Conservation (phyloP, 305 asterid species). For the Fraxinus floribunda region DNA sequence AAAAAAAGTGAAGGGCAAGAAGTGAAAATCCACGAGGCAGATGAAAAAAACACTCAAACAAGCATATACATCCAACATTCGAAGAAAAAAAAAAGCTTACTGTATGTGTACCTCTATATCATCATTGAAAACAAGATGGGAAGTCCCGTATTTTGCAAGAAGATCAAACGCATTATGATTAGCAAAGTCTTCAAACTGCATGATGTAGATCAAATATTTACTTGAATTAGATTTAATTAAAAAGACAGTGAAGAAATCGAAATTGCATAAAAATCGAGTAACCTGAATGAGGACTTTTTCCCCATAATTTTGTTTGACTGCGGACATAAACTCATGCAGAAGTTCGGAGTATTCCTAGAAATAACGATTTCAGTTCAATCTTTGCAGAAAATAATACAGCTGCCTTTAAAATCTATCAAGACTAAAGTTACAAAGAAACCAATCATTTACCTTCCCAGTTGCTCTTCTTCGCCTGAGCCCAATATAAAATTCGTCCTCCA, state of each 20-base stretch:
- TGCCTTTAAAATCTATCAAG: background rate
- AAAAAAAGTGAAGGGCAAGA: slow-evolving; percentile 1
- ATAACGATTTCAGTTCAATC: background rate
- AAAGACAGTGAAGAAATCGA: background rate
- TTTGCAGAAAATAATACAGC: background rate
- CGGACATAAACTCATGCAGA: slow-evolving; percentile 48
- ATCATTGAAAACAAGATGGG: slow-evolving; percentile 54
- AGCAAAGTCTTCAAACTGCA: slow-evolving; percentile 59
- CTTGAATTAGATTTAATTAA: background rate
- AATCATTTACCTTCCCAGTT: slow-evolving; percentile 71
- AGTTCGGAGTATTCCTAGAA: slow-evolving; percentile 52
- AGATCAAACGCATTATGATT: slow-evolving; percentile 58
- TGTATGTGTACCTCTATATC: slow-evolving; percentile 43
- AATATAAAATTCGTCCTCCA: slow-evolving; percentile 84
- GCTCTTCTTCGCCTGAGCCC: slow-evolving; percentile 87
- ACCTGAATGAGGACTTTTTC: slow-evolving; percentile 63
- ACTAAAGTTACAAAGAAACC: background rate
- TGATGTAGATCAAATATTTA: slow-evolving; percentile 3
- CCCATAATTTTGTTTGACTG: slow-evolving; percentile 53
- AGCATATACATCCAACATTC: background rate
- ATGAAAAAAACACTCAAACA: background rate
- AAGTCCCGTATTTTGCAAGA: slow-evolving; percentile 45
- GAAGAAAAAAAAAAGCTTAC: background rate
- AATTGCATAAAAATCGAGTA: background rate
- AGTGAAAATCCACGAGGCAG: background rate